These are phyloP conservation scores for Salix caprea DNA, from an alignment of 345 rosid species.

Conservation along the genomic window DNA sequence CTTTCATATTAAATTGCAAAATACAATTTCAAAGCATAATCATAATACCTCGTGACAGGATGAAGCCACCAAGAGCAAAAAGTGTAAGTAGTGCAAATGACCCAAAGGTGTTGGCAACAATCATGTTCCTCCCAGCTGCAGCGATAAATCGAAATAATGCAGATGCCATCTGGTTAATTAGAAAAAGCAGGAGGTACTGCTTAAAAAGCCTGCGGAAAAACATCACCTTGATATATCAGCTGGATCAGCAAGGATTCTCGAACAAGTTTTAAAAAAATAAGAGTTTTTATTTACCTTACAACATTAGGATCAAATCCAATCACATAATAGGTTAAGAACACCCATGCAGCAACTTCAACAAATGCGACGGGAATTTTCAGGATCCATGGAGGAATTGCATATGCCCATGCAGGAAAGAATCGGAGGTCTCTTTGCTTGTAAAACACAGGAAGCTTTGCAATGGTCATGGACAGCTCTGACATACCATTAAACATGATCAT, in stretches of 20 bases:
- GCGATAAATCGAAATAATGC: slow-evolving; percentile 56
- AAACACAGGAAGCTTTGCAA: slow-evolving; percentile 77
- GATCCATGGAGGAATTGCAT: slow-evolving; percentile 77
- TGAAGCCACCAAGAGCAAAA: slow-evolving; percentile 58
- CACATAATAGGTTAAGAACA: slow-evolving; percentile 60
- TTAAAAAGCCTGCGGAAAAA: slow-evolving; percentile 43
- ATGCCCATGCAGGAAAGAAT: slow-evolving; percentile 85
- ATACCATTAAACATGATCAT: slow-evolving; percentile 64
- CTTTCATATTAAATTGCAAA: background rate
- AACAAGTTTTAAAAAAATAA: background rate
- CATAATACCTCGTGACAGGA: slow-evolving; percentile 52
- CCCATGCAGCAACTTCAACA: slow-evolving; percentile 57
- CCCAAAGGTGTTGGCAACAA: slow-evolving; percentile 60
- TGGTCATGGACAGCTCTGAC: slow-evolving; percentile 72
- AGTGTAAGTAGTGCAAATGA: slow-evolving; percentile 42
- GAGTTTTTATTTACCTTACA: slow-evolving; percentile 43
- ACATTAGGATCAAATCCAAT: slow-evolving; percentile 69
- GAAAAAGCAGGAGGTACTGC: slow-evolving; percentile 55
- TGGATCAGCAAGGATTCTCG: background rate
- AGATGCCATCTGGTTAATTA: slow-evolving; percentile 58
- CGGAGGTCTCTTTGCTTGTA: slow-evolving; percentile 75
- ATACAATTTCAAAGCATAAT: background rate
- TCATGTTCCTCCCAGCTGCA: slow-evolving; percentile 56
- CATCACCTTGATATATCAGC: background rate
- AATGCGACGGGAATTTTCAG: slow-evolving; percentile 67